Conservation (phyloP, 495 filamentous ascomycete genomes). For the Neurospora sp. region DNA sequence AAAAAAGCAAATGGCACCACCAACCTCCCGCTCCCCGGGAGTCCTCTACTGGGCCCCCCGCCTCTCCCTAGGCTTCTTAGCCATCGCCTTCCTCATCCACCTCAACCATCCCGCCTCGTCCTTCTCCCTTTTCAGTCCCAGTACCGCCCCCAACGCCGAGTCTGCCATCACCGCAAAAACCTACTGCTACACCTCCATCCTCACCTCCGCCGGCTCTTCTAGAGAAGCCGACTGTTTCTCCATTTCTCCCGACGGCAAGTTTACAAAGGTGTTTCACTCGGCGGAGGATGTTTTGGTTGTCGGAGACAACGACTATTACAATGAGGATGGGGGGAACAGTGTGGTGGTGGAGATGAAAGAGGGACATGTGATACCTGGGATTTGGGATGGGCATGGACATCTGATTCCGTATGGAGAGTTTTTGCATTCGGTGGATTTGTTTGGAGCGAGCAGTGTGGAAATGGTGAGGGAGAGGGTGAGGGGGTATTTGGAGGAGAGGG, state of each 20-base stretch:
- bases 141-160: neutral
- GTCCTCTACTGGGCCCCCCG: constrained; percentile 10
- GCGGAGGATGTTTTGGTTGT: neutral
- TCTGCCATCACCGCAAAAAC: constrained; percentile 9
- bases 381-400: constrained; percentile 60
- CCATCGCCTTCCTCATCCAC: constrained; percentile 10
- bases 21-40: neutral
- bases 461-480: constrained; percentile 38
- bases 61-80: constrained; percentile 12
- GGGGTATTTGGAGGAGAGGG: constrained; percentile 27
- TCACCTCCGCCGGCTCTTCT: constrained; percentile 4
- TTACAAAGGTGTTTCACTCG: constrained; percentile 19
- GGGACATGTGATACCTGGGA: constrained; percentile 45
- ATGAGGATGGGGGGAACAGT: neutral
- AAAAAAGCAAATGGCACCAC: neutral
- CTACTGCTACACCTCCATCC: constrained; percentile 28
- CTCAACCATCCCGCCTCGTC: constrained; percentile 4
- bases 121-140: constrained; percentile 4
- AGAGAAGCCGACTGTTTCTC: constrained; percentile 32
- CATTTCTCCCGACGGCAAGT: constrained; percentile 21
- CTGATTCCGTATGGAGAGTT: constrained; percentile 54
- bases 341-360: neutral
- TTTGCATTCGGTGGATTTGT: constrained; percentile 48
- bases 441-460: constrained; percentile 38
- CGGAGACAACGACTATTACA: neutral